phyloP scores from a whole-genome alignment of 2,329 filamentous ascomycete species.

The Xylariaceae sp. region DNA sequence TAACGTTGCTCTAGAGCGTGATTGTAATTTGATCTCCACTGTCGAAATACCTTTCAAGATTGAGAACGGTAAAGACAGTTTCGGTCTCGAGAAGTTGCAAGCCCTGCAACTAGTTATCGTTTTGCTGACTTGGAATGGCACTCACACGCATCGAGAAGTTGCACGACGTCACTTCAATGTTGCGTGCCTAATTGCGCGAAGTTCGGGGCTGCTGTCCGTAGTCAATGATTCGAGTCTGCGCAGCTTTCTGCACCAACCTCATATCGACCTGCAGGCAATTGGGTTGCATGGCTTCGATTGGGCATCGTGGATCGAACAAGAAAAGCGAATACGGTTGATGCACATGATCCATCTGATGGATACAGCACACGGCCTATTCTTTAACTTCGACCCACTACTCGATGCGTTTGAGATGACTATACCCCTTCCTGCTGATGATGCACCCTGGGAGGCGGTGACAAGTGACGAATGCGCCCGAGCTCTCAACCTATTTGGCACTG shows the following conservation, averaged over 20 bases:
- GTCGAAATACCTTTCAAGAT: constrained; percentile 36
- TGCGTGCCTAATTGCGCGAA: constrained; percentile 55
- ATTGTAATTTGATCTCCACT: constrained; percentile 41
- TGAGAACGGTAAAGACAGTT: constrained; percentile 34
- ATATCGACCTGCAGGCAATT: constrained; percentile 43
- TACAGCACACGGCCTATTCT: constrained; percentile 64
- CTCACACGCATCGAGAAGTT: constrained; percentile 58
- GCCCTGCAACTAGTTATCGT: constrained; percentile 59
- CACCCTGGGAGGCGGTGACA: constrained; percentile 65
- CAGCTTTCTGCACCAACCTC: constrained; percentile 59
- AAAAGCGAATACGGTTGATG: constrained; percentile 62
- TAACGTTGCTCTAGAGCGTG: constrained; percentile 54
- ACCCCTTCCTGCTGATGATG: constrained; percentile 69
- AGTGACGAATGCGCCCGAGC: constrained; percentile 59
- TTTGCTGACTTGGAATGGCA: constrained; percentile 68
- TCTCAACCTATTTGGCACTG: constrained; percentile 58
- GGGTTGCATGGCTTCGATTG: constrained; percentile 58
- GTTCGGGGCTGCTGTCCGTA: constrained; percentile 52
- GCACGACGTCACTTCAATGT: constrained; percentile 56
- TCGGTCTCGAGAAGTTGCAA: constrained; percentile 63
- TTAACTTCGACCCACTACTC: constrained; percentile 62
- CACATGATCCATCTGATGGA: constrained; percentile 63
- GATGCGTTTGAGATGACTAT: constrained; percentile 61
- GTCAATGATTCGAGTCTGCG: constrained; percentile 45
- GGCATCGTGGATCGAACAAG: constrained; percentile 65